Conservation (phyloP, 2,329 filamentous ascomycete genomes). For the Colletotrichum sojae region DNA sequence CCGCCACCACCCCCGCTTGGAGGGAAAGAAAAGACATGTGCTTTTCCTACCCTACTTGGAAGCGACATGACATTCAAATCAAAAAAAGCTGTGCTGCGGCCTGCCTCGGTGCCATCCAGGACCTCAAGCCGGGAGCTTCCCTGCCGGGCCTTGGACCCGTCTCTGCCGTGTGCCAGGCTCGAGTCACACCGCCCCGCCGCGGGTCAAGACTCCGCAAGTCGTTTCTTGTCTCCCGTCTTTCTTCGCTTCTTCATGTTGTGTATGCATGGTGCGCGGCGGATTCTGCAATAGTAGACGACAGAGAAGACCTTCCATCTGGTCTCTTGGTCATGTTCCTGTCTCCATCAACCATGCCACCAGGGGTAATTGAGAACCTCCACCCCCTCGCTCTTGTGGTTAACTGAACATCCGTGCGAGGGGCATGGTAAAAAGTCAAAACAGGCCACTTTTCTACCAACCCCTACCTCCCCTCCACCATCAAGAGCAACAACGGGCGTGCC, state of each 20-base stretch:
- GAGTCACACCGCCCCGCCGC: conserved; percentile 10
- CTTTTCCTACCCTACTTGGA: too few relatives aligned
- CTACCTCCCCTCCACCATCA: too few relatives aligned
- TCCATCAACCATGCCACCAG: not conserved
- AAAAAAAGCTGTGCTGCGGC: not conserved
- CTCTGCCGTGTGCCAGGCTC: not conserved
- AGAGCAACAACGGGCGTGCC: conserved; percentile 14
- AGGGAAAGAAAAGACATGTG: too few relatives aligned
- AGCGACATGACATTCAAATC: too few relatives aligned
- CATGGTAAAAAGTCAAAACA: conserved; percentile 28
- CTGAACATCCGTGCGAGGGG: conserved; percentile 23
- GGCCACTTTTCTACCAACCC: conserved; percentile 12
- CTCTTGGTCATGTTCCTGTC: not conserved
- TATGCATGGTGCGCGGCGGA: too few relatives aligned
- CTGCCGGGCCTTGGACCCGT: not conserved
- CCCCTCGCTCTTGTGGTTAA: conserved; percentile 13
- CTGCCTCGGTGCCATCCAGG: not conserved
- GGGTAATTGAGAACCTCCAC: not conserved
- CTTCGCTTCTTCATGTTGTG: too few relatives aligned
- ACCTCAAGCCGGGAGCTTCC: conserved; percentile 1
- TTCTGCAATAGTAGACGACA: too few relatives aligned
- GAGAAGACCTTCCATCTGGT: conserved; percentile 9
- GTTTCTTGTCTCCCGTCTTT: too few relatives aligned
- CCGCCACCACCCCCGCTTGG: too few relatives aligned
- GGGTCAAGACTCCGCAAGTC: not conserved